Evolutionary conservation across 2,329 filamentous ascomycete genomes (phyloP), one percentile per base, ranked within the genome.

Genomic region (Xylaria digitata): DNA sequence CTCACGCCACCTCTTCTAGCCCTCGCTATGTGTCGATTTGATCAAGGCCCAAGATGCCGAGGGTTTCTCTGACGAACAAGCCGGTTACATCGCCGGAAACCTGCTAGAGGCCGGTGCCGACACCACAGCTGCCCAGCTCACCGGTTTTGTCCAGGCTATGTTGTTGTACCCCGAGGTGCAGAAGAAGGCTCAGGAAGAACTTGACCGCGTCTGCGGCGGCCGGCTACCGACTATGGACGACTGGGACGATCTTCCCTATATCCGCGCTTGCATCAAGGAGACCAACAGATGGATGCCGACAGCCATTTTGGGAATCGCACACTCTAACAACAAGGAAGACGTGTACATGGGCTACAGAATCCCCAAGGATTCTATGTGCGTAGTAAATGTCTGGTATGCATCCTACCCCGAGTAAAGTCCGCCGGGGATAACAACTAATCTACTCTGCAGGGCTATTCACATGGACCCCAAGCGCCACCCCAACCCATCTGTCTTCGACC

Each of bases 231-330:
- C 70, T 2, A 78, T 82, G 68, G 71, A 79, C 0, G 84, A 87
- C 68, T 76, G 79, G 54, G 69, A 75, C 1, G 73, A 78, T 4
- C 75, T 87, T 2, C 84, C 82, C 0, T 87, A 86, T 66, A 77
- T 84, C n/a, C 75, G 79, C n/a, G 79, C 77, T 37, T 76, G 80
- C 21, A 75, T 84, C 54, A 84, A 85, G 61, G 84, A 86, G 69
- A 75, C 72, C 15, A 72, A 82, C 46, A 77, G 84, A 5, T 85
- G 83, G 82, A 80, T 82, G 72, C 81, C 83, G 0, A 78, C 78
- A 0, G 72, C 74, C 0, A 77, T 79, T 13, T 63, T 81, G 8
- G 75, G 78, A 8, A 75, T 80, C 1, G 81, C 82, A 0, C 79
- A 81, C 57, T 79, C 79, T 21, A 76, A 76, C 7, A 77, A 73